These are phyloP conservation scores for Eleusine indica DNA, from an alignment of 176 grass and related monocot genomes.

Conservation along the genomic window DNA sequence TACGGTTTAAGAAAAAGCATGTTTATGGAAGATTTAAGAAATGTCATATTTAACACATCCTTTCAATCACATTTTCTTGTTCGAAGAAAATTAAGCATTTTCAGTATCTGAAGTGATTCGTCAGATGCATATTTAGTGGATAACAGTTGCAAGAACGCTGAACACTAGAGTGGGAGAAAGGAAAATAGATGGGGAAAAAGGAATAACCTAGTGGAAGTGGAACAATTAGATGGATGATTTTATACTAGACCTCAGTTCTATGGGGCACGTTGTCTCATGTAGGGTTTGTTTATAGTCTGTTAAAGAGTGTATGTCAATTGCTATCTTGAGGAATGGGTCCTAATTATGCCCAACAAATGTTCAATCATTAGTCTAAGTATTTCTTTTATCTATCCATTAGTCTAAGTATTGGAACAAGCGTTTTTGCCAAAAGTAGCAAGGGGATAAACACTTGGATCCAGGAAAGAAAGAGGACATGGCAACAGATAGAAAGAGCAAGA, in stretches of 20 bases:
- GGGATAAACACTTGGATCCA: slow-evolving; percentile 46
- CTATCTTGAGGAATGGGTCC: slow-evolving; percentile 16
- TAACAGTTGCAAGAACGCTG: slow-evolving; percentile 9
- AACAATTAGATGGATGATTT: slow-evolving; percentile 33
- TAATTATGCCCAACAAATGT: slow-evolving; percentile 39
- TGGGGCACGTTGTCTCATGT: slow-evolving; percentile 20
- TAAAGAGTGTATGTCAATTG: slow-evolving; percentile 21
- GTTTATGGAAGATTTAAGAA: neutral
- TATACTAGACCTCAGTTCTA: slow-evolving; percentile 24
- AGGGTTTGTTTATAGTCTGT: slow-evolving; percentile 37
- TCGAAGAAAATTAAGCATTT: neutral
- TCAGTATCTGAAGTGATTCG: neutral
- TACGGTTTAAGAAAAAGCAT: neutral
- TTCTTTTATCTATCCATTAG: neutral
- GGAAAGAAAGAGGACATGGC: slow-evolving; percentile 20
- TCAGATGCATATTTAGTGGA: slow-evolving; percentile 26
- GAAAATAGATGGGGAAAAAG: neutral
- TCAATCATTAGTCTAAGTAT: slow-evolving; percentile 43
- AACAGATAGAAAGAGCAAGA: slow-evolving; percentile 52
- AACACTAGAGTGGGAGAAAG: neutral
- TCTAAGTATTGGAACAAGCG: slow-evolving; percentile 28
- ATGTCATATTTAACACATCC: too few relatives aligned
- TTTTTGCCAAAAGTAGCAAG: slow-evolving; percentile 55
- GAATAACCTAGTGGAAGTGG: slow-evolving; percentile 33
- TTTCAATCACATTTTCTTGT: neutral